Conservation (phyloP, 345 rosid genomes). For the Aquilaria yunnanensis region DNA sequence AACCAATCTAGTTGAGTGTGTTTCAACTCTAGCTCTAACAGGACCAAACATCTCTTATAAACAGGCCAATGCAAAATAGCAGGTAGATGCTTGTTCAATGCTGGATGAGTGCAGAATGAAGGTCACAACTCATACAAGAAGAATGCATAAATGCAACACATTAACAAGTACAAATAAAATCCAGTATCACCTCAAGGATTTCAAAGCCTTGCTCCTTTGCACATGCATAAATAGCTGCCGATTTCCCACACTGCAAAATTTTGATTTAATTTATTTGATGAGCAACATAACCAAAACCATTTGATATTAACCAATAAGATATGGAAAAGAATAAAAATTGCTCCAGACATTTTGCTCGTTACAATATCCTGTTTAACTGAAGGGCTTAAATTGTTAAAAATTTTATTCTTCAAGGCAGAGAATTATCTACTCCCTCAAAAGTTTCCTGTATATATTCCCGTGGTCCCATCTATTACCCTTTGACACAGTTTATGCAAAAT, state of each 20-base stretch:
- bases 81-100: neutral
- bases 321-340: neutral
- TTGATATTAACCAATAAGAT: neutral
- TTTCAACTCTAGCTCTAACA: too few relatives aligned
- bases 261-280: conserved; percentile 2
- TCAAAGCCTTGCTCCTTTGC: conserved; percentile 87
- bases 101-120: neutral
- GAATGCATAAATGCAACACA: conserved; percentile 1
- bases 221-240: conserved; percentile 89
- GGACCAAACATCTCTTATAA: conserved; percentile 1
- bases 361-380: too few relatives aligned
- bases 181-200: conserved; percentile 70
- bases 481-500: too few relatives aligned
- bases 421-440: too few relatives aligned
- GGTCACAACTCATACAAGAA: conserved; percentile 9
- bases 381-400: too few relatives aligned
- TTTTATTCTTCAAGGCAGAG: too few relatives aligned
- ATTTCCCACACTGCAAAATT: conserved; percentile 83
- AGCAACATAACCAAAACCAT: conserved; percentile 2
- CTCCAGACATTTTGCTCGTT: neutral
- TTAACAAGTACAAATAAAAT: neutral
- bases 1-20: too few relatives aligned
- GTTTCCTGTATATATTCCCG: too few relatives aligned
- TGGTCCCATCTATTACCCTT: too few relatives aligned
- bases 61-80: neutral